These are phyloP conservation scores for Bipolaris bicolor DNA, from an alignment of 2,329 filamentous ascomycete species.

Conservation along the genomic window DNA sequence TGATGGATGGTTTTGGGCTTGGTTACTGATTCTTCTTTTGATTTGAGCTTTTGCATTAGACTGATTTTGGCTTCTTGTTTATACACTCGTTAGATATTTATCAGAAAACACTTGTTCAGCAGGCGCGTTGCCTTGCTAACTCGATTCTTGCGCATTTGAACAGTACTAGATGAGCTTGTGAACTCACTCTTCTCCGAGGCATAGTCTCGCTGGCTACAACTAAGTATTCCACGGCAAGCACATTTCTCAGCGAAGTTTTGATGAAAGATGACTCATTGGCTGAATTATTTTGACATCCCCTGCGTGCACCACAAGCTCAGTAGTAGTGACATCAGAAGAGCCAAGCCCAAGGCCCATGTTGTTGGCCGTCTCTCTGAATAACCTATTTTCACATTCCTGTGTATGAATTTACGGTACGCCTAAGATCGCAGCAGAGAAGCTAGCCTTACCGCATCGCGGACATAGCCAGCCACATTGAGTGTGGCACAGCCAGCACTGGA, in stretches of 20 bases:
- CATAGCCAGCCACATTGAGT: constrained; percentile 9
- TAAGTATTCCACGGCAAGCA: too few relatives aligned
- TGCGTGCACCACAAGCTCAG: too few relatives aligned
- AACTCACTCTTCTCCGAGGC: too few relatives aligned
- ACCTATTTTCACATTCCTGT: neutral
- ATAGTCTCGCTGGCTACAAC: too few relatives aligned
- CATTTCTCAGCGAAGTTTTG: too few relatives aligned
- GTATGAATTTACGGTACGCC: neutral
- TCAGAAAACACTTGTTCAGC: constrained; percentile 7
- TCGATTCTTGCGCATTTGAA: neutral
- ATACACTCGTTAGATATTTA: constrained; percentile 7
- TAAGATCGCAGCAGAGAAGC: neutral
- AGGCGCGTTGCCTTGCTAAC: neutral
- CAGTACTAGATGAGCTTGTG: neutral
- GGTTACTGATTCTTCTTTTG: constrained; percentile 14
- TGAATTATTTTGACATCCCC: too few relatives aligned
- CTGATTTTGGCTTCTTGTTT: constrained; percentile 1
- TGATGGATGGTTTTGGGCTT: constrained; percentile 11
- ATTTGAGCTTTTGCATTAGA: constrained; percentile 18
- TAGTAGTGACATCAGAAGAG: neutral
- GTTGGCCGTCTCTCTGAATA: neutral
- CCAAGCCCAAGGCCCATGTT: too few relatives aligned
- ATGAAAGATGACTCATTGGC: too few relatives aligned
- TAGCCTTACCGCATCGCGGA: neutral
- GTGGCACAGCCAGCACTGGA: constrained; percentile 14